These are phyloP conservation scores for Chaetomidium leptoderma DNA, from an alignment of 495 filamentous ascomycete genomes.

Conservation along the genomic window DNA sequence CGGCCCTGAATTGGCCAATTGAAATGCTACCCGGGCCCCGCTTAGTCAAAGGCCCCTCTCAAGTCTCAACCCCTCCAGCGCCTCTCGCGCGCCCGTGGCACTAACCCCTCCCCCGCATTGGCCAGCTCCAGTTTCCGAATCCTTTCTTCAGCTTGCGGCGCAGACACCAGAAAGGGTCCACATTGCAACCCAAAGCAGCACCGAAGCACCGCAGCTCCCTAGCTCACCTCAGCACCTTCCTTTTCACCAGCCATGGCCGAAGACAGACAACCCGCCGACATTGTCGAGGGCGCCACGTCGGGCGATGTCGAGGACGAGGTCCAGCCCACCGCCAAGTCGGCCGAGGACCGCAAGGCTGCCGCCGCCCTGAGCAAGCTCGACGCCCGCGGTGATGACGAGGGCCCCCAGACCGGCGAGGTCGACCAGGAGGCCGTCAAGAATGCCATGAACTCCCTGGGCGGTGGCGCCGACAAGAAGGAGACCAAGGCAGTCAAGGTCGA, in stretches of 20 bases:
- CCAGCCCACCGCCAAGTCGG: constrained; percentile 60
- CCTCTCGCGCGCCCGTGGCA: no score
- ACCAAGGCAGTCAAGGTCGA: constrained; percentile 48
- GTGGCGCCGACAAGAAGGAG: constrained; percentile 41
- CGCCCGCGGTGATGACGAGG: constrained; percentile 54
- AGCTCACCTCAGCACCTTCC: neutral
- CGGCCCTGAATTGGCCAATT: constrained; percentile 19
- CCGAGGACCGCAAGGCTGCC: constrained; percentile 88
- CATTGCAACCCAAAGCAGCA: neutral
- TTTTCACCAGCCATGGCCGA: constrained; percentile 49
- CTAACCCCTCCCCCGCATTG: constrained; percentile 15
- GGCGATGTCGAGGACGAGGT: constrained; percentile 58
- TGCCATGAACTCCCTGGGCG: constrained; percentile 69
- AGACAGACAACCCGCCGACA: constrained; percentile 51
- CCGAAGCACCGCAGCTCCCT: no score
- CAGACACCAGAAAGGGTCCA: neutral
- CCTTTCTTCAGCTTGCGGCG: neutral
- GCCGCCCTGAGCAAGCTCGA: constrained; percentile 78
- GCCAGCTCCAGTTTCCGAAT: neutral
- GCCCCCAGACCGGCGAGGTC: constrained; percentile 51
- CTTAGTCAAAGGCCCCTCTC: no score
- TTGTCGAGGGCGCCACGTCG: constrained; percentile 56
- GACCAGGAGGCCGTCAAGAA: constrained; percentile 79
- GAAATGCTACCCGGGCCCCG: neutral
- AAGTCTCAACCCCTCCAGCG: no score